phyloP scores from a whole-genome alignment of 78 protist species.

The Speleostelium caveatum region DNA sequence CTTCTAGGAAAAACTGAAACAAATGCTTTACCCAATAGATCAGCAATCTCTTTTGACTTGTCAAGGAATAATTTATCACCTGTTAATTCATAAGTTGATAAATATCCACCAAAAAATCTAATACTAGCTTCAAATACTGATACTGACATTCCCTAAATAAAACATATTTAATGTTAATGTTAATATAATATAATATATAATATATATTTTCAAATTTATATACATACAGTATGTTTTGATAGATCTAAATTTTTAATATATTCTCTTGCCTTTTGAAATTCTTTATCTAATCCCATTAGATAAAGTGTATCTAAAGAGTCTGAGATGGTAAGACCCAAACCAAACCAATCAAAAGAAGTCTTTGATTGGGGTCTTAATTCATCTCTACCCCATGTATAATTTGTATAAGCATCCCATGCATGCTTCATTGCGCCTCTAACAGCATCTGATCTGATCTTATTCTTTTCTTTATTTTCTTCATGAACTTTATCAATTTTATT shows the following conservation, averaged over 20 bases:
- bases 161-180: neutral
- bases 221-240: neutral
- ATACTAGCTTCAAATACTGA: conserved; percentile 92
- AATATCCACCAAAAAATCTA: conserved; percentile 90
- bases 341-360: conserved; percentile 75
- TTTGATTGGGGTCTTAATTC: conserved; percentile 76
- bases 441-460: conserved; percentile 8
- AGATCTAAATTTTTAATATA: conserved; percentile 26
- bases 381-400: conserved; percentile 90
- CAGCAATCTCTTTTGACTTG: conserved; percentile 88
- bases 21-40: conserved; percentile 68
- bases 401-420: conserved; percentile 85
- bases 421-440: conserved; percentile 56
- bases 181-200: neutral
- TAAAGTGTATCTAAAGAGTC: conserved; percentile 87
- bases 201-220: no score
- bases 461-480: conserved; percentile 2
- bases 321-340: conserved; percentile 82
- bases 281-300: conserved; percentile 82
- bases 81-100: conserved; percentile 87
- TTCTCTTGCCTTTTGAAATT: conserved; percentile 64
- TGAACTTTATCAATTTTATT: conserved; percentile 13
- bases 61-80: conserved; percentile 64
- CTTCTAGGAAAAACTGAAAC: conserved; percentile 16
- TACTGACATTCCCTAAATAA: conserved; percentile 13